Conservation (phyloP, 345 rosid species). For the Euphorbia tirucalli region DNA sequence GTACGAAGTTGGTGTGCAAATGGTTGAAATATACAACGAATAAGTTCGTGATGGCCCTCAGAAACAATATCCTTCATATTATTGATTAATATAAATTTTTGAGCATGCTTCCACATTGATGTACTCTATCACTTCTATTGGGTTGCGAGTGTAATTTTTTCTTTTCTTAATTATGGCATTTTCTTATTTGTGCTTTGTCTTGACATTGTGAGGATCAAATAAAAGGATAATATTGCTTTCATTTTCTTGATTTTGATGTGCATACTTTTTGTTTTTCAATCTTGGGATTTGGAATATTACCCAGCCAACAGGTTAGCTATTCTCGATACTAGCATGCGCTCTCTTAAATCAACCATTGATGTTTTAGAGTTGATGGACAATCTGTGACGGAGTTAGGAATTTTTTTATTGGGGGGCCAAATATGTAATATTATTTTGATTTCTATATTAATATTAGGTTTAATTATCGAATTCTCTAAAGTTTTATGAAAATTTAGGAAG, state of each 20-base stretch:
- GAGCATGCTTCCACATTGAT: background rate
- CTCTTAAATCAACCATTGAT: constrained; percentile 74
- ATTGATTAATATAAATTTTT: constrained; percentile 6
- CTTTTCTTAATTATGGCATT: background rate
- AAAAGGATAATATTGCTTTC: background rate
- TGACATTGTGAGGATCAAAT: background rate
- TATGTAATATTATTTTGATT: no score
- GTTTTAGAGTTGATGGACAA: constrained; percentile 83
- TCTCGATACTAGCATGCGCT: constrained; percentile 92
- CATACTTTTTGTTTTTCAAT: constrained; percentile 51
- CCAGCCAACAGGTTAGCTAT: constrained; percentile 98
- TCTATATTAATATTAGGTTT: no score
- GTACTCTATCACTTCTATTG: background rate
- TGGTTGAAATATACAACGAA: constrained; percentile 97
- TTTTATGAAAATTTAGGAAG: no score
- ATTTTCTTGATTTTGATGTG: constrained; percentile 1
- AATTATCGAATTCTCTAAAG: no score
- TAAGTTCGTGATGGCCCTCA: constrained; percentile 92
- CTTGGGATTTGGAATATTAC: constrained; percentile 96
- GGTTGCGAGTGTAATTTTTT: background rate
- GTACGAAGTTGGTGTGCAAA: constrained; percentile 95
- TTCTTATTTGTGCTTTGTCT: constrained; percentile 1
- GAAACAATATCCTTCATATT: constrained; percentile 79
- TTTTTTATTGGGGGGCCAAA: no score
- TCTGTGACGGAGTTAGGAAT: no score